phyloP scores from a whole-genome alignment of 78 protist species.

The Blattamonas nauphoetae region DNA sequence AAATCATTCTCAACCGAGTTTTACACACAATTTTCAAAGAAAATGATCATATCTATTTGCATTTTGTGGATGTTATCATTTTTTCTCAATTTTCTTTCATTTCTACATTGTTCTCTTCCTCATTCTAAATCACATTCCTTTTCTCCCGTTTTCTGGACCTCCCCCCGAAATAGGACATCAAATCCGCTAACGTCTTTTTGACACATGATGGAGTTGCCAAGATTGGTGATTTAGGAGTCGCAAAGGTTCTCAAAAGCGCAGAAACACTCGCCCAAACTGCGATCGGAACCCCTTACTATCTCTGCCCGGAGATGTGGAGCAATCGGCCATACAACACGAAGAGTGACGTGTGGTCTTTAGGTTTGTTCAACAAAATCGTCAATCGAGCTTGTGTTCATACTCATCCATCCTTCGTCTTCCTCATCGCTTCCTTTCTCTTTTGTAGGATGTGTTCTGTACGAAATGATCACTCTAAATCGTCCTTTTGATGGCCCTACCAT shows the following conservation, averaged over 20 bases:
- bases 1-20: not conserved
- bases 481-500: slow-evolving; percentile 28
- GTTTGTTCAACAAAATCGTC: slow-evolving; percentile 16
- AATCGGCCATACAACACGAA: slow-evolving; percentile 53
- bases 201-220: not conserved
- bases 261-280: slow-evolving; percentile 10
- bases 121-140: not conserved
- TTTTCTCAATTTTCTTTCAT: not conserved
- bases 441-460: slow-evolving; percentile 41
- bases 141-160: slow-evolving; percentile 14
- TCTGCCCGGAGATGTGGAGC: slow-evolving; percentile 62
- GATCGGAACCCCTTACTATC: slow-evolving; percentile 60
- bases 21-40: no score
- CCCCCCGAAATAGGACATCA: slow-evolving; percentile 32
- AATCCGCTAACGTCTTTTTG: slow-evolving; percentile 29
- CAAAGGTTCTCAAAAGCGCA: not conserved
- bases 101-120: not conserved
- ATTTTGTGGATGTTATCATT: not conserved
- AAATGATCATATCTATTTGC: not conserved
- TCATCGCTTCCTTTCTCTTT: not conserved
- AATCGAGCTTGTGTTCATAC: not conserved
- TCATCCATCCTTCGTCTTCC: not conserved
- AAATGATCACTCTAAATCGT: slow-evolving; percentile 31
- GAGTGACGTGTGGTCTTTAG: slow-evolving; percentile 76
- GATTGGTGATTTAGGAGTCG: slow-evolving; percentile 33